phyloP scores from a whole-genome alignment of 495 filamentous ascomycete species.

The Chaetomidium leptoderma region DNA sequence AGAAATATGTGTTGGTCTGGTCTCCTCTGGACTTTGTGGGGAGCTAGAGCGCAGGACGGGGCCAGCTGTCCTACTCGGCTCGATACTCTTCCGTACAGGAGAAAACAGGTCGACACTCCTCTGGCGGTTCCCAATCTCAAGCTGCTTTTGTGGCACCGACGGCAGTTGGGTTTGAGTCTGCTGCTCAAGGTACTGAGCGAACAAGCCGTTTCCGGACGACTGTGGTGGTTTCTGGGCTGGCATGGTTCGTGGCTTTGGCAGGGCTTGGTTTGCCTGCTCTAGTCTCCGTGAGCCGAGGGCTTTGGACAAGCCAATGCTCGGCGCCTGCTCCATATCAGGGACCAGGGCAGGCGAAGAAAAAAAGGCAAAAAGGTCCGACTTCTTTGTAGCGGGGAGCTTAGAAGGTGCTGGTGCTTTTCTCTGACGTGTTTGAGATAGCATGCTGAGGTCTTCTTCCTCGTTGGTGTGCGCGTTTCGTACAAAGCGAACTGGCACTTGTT shows the following conservation, averaged over 20 bases:
- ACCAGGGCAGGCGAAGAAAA: conserved; percentile 47
- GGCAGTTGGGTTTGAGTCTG: conserved; percentile 17
- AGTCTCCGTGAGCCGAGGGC: background rate
- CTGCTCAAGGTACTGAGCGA: conserved; percentile 6
- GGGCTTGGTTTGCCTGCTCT: background rate
- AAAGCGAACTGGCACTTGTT: background rate
- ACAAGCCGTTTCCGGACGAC: conserved; percentile 12
- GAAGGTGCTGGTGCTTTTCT: background rate
- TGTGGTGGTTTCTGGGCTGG: conserved; percentile 5
- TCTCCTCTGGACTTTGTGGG: background rate
- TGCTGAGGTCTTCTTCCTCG: conserved; percentile 32
- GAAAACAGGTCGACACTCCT: conserved; percentile 25
- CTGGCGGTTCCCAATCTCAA: conserved; percentile 22
- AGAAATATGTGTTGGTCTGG: conserved; percentile 9
- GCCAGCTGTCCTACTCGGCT: background rate
- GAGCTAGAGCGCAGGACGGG: background rate
- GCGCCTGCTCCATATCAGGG: conserved; percentile 21
- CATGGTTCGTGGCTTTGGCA: background rate
- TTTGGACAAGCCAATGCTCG: conserved; percentile 15
- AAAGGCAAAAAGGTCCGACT: conserved; percentile 41
- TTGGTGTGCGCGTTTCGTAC: background rate
- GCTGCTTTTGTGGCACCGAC: conserved; percentile 31
- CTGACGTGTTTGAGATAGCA: conserved; percentile 27
- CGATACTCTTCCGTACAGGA: conserved; percentile 17
- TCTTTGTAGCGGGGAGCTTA: conserved; percentile 23